Evolutionary conservation across 23 red algal genomes (phyloP).

Genomic region (Gracilaria domingensis): DNA sequence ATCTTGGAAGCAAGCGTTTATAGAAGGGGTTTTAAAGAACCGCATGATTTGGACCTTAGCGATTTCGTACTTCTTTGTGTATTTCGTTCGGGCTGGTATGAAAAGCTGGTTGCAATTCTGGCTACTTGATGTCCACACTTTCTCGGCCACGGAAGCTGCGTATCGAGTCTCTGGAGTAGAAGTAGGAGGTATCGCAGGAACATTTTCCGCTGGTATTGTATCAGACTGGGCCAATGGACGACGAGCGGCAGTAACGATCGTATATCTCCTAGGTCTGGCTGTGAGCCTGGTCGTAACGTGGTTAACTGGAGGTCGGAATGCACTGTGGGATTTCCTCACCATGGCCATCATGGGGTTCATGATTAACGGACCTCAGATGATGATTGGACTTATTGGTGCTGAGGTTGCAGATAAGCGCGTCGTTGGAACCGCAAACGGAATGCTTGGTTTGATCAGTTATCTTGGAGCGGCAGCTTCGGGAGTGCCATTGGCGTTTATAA

Average conservation of each 20-base stretch:
- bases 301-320: conserved; percentile 35
- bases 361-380: conserved; percentile 84
- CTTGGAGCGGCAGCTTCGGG: conserved; percentile 83
- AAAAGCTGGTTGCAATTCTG: conserved; percentile 80
- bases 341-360: conserved; percentile 71
- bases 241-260: conserved; percentile 59
- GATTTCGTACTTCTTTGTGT: conserved; percentile 83
- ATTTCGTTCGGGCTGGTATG: conserved; percentile 76
- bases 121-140: conserved; percentile 57
- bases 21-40: conserved; percentile 73
- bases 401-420: conserved; percentile 62
- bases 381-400: conserved; percentile 88
- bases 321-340: conserved; percentile 52
- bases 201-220: conserved; percentile 79
- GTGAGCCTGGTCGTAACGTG: conserved; percentile 27
- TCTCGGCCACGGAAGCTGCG: conserved; percentile 60
- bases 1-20: conserved; percentile 38
- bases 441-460: conserved; percentile 82
- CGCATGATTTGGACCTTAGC: conserved; percentile 71
- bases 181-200: conserved; percentile 77
- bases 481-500: conserved; percentile 70
- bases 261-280: conserved; percentile 56
- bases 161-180: conserved; percentile 74
- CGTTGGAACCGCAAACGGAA: conserved; percentile 78
- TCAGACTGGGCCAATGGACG: conserved; percentile 68